Evolutionary conservation across 169 alveolate species (phyloP).

Genomic region (Amoebophrya sp.): DNA sequence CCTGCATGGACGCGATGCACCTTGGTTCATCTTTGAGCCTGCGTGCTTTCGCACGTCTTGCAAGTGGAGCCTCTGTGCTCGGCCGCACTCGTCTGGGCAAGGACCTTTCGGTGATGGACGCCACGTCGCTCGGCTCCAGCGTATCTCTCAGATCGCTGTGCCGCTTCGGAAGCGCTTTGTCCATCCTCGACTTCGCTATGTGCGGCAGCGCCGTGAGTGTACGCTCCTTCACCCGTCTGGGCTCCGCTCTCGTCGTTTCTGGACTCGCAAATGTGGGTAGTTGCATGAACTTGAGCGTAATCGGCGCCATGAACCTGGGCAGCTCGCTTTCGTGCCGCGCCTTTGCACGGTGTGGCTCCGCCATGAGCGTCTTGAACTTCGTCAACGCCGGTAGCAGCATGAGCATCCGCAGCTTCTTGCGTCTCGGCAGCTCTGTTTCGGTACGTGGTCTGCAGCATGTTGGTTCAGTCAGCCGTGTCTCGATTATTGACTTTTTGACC

Average conservation of each 20-base stretch:
- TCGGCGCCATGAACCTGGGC: background rate
- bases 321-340: background rate
- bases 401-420: background rate
- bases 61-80: background rate
- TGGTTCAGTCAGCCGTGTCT: background rate
- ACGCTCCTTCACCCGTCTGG: background rate
- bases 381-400: background rate
- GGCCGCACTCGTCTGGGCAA: background rate
- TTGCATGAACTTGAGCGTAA: background rate
- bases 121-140: background rate
- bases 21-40: background rate
- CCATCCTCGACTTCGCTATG: background rate
- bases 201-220: background rate
- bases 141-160: background rate
- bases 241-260: background rate
- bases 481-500: background rate
- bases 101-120: background rate
- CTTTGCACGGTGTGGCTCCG: background rate
- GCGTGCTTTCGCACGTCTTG: background rate
- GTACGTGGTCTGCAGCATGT: background rate
- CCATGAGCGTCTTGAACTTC: background rate
- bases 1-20: background rate
- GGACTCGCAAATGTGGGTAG: background rate
- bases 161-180: background rate
- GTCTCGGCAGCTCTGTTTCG: constrained; percentile 4